phyloP scores from a whole-genome alignment of 139 green algal genomes.

The Ettlia oleoabundans region DNA sequence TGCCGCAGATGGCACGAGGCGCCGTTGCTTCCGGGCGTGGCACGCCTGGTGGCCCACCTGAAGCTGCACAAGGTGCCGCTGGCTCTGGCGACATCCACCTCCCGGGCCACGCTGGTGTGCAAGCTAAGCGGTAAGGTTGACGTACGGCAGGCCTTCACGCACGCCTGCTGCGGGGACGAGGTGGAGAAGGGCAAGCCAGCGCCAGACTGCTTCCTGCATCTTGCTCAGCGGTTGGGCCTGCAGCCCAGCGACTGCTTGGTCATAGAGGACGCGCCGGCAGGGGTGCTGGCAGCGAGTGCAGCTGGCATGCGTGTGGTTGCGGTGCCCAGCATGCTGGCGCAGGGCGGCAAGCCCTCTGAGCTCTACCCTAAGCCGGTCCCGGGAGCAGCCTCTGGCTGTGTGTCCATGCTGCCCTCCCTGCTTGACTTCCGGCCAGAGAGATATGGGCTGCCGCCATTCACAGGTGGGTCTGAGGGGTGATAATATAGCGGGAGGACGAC shows the following conservation, averaged over 20 bases:
- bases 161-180: slow-evolving; percentile 78
- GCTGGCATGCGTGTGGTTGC: slow-evolving; percentile 87
- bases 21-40: slow-evolving; percentile 81
- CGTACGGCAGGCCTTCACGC: slow-evolving; percentile 43
- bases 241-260: slow-evolving; percentile 71
- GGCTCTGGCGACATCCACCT: slow-evolving; percentile 82
- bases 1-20: slow-evolving; percentile 56
- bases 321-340: slow-evolving; percentile 72
- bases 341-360: not conserved
- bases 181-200: slow-evolving; percentile 80
- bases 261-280: slow-evolving; percentile 87
- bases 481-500: not conserved
- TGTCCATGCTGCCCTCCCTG: slow-evolving; percentile 75
- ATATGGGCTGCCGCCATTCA: slow-evolving; percentile 80
- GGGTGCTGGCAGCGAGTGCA: slow-evolving; percentile 68
- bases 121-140: slow-evolving; percentile 59
- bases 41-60: slow-evolving; percentile 82
- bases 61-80: slow-evolving; percentile 55
- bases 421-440: slow-evolving; percentile 74
- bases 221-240: slow-evolving; percentile 61
- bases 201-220: slow-evolving; percentile 85
- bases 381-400: slow-evolving; percentile 20
- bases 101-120: slow-evolving; percentile 55
- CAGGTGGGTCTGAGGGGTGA: slow-evolving; percentile 35
- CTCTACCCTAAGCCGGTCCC: slow-evolving; percentile 38